phyloP scores from a whole-genome alignment of 2,329 filamentous ascomycete genomes.

The Colletotrichum cordylinicola region DNA sequence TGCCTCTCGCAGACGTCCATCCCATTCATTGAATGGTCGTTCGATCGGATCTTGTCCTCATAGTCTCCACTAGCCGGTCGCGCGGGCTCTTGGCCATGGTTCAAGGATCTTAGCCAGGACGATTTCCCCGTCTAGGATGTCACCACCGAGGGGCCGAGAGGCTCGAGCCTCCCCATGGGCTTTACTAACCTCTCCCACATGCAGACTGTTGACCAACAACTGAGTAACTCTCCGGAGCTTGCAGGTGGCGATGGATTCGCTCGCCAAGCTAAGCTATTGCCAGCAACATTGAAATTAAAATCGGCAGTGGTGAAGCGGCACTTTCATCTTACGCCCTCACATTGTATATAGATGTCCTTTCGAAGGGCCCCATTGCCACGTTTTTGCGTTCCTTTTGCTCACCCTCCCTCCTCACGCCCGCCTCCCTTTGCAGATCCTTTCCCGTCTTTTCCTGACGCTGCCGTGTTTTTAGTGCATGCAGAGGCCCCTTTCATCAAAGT shows the following conservation, averaged over 20 bases:
- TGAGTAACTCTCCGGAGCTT: background rate
- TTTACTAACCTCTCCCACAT: background rate
- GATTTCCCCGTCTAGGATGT: background rate
- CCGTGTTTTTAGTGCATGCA: background rate
- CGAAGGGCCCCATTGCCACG: background rate
- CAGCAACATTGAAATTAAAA: background rate
- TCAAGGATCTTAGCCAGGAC: background rate
- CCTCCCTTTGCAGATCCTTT: constrained; percentile 1
- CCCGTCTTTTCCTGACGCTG: background rate
- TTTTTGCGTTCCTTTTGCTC: background rate
- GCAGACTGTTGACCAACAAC: background rate
- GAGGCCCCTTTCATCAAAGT: background rate
- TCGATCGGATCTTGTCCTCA: background rate
- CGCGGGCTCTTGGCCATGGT: background rate
- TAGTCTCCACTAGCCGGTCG: background rate
- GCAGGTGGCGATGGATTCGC: background rate
- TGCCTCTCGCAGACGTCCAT: background rate
- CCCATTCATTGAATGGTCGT: background rate
- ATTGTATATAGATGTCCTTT: background rate
- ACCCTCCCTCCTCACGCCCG: background rate
- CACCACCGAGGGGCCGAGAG: constrained; percentile 4
- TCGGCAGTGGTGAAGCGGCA: background rate
- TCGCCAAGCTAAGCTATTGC: background rate
- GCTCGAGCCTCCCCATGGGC: background rate
- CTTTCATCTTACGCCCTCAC: background rate